Evolutionary conservation across 2,329 filamentous ascomycete genomes (phyloP), one percentile per base, ranked within the genome.

Genomic region (Penicillium sp.): DNA sequence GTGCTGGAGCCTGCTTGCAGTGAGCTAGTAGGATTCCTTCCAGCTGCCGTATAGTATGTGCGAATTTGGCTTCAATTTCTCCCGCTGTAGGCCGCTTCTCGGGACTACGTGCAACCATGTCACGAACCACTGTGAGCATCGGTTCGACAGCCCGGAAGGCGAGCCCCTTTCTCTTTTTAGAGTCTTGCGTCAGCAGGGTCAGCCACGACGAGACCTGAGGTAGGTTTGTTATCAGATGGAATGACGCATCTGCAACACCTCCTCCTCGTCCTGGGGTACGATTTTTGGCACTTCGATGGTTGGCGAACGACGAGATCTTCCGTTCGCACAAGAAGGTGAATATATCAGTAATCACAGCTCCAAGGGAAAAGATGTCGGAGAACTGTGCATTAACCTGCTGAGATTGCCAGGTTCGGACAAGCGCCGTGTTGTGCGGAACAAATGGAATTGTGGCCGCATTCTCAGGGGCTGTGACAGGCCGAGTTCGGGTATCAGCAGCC

Each of bases 291-390:
- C 77, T 75, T 23, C 83, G 79, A 63, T 84, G 81, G 55, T 81
- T 79, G 35, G 75, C 61, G 59, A 85, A 84, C 2, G 83, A 77
- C 33, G 79, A 77, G 7, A 78, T 74, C 55, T 81, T 82, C 64
- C 81, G 79, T 62, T 83, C 81, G 62, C 84, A 74, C 60, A 86
- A 74, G 61, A 81, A 79, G 1, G 82, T 84, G 18, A 86, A 63
- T 42, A 87, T 80, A 60, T 86, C 82, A 18, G 86, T 69, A 58
- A 77, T 83, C 20, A 84, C 71, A 51, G 83, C 83, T 3, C 77
- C 83, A 0, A 86, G 74, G 24, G 81, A 82, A 69, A 83, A 86
- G 16, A 86, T 71, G 62, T 86, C 83, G 12, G 80, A 77, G 40
- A 72, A 62, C 47, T 67, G 65, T 26, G 68, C 66, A 49, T 71